Conservation (phyloP, 140 eudicot species). For the Senecio squalidus region DNA sequence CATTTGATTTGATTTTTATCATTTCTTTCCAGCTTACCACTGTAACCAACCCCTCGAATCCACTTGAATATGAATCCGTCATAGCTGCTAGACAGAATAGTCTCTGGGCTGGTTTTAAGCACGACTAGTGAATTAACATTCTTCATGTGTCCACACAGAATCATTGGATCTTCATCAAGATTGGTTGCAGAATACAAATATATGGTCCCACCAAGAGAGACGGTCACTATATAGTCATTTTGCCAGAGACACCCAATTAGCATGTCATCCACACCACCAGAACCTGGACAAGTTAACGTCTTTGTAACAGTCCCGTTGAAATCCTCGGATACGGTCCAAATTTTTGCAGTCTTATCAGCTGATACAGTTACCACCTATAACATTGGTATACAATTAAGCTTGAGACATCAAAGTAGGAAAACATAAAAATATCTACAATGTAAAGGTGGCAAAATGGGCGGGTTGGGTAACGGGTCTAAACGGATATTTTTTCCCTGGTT, state of each 20-base stretch:
- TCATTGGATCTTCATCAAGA: constrained; percentile 60
- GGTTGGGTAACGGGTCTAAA: too few species aligned
- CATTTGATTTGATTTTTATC: constrained; percentile 73
- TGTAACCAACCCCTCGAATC: constrained; percentile 68
- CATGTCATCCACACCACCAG: constrained; percentile 95
- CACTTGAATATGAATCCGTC: constrained; percentile 84
- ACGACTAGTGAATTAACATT: constrained; percentile 63
- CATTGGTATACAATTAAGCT: neutral
- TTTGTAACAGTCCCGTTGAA: constrained; percentile 57
- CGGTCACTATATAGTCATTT: constrained; percentile 69
- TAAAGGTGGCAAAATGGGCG: too few species aligned
- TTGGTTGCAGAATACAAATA: constrained; percentile 70
- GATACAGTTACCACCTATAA: constrained; percentile 79
- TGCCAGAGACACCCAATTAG: constrained; percentile 95
- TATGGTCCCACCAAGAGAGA: constrained; percentile 92
- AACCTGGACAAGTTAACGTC: constrained; percentile 63
- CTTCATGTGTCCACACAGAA: constrained; percentile 90
- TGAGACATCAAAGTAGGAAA: neutral
- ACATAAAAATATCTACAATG: too few species aligned
- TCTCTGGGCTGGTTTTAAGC: constrained; percentile 51
- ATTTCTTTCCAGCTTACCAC: constrained; percentile 69
- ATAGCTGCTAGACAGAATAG: constrained; percentile 76
- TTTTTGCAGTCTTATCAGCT: constrained; percentile 93
- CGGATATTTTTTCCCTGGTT: too few species aligned
- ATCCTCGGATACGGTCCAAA: constrained; percentile 83